Base-by-base conservation (phyloP, 1,284 basidiomycete genomes). In the Trametes polyzona region DNA sequence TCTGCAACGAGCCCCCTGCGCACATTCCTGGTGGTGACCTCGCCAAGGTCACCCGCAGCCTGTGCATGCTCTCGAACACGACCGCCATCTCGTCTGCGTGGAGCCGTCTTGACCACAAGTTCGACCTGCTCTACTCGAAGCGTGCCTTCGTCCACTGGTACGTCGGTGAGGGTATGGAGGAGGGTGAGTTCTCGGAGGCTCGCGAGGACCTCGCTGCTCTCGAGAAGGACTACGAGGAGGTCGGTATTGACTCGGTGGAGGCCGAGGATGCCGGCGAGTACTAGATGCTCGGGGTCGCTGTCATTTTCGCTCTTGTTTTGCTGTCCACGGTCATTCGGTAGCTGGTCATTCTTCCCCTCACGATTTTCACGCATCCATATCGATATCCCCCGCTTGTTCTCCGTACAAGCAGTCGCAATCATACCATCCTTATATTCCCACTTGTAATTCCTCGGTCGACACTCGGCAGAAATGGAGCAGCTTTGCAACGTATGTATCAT, bases 151-250 rank as follows among this genome's bases (percentile, higher is more conserved):
- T 92, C 44, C 89, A 95, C 79, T 92, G 93, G 93, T 96, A 96
- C 68, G 93, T 95, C 62, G 95, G 95, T 67, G 95, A 97, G 76
- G 96, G 96, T 78, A 98, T 98, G 96, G 96, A 98, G 76, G 96
- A 98, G 80, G 95, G 96, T 73, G 96, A 98, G 78, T 96, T 98
- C 79, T 95, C 93, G 44, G 96, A 98, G 79, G 96, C 95, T 26
- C 92, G 96, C 66, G 96, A 98, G 78, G 96, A 98, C 75, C 87
- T 98, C 58, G 96, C 96, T 36, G 96, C 96, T 14, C 86, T 98
- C 58, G 96, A 98, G 82, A 96, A 97, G 78, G 94, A 96, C 69
- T 96, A 96, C 72, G 93, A 95, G 75, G 94, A 96, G 76, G 95
- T 97, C 73, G 94, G 93, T 68, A 88, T 92, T 58, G 94, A 96